Base-by-base conservation (phyloP, 176 grass and related monocot species). In the Carex parvula region DNA sequence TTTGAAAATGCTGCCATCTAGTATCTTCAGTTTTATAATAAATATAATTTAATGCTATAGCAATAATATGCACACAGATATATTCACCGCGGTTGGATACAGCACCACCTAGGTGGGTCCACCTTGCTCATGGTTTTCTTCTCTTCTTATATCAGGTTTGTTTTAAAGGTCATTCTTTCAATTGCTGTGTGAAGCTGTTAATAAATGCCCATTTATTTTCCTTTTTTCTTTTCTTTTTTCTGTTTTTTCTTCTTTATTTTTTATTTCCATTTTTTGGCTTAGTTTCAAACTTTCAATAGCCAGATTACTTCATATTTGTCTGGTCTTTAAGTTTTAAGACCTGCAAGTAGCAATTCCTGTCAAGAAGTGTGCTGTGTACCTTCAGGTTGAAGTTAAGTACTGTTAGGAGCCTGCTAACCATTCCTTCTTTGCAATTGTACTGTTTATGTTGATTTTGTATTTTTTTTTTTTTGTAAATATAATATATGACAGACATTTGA, bases 91-190 rank as follows among this genome's bases (percentile, higher is more conserved):
- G 1, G 55, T 93, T 98, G 20, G 92, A 98, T 83, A 92, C 91
- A 77, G 92, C 95, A 79, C 95, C 95, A n/a, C 95, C 95, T 84
- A 94, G 95, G 83, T 98, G 95, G 95, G 91, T 98, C 64, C 95
- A 98, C 86, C 89, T 98, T 91, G 91, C 89, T 79, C 95, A 98
- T 83, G 95, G 95, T 67, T 64, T 98, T 54, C 96, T 98, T 84
- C 92, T 98, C 33, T 98, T 98, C 91, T 89, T 98, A 84, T 98
- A 98, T 85, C 96, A 98, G 96, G 96, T 98, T 83, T 84, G 91
- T 93, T 65, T 50, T 83, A 72, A 60, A 20, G 63, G 72, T 0
- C 84, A 22, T 84, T 56, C 66, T 86, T 42, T 42, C 18, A 70
- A 84, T 59, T 60, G 41, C 33, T 55, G 46, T 30, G n/a, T 20